Evolutionary conservation across 306 rosid genomes (phyloP), one percentile per base, ranked within the genome.

Genomic region (Astragalus glycyphyllos): DNA sequence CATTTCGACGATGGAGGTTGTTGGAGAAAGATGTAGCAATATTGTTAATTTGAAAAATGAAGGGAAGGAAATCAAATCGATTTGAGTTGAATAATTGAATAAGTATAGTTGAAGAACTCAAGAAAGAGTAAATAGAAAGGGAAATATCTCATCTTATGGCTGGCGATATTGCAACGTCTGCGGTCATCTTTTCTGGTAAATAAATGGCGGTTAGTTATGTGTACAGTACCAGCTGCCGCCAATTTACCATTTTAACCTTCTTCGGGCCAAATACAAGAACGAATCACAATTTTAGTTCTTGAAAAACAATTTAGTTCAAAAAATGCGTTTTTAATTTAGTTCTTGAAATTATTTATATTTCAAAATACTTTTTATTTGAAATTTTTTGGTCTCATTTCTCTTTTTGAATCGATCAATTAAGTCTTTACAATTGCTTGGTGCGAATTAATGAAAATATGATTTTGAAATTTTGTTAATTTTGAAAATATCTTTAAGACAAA

Each of bases 151-250:
- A n/a, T 32, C 11, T 49, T 61, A 59, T 55, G 82, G 78, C 58
- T 64, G n/a, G 10, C 44, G 40, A 29, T 46, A 9, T 31, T 55
- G 82, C 82, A 78, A 78, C 82, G 82, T 78, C 38, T 71, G 13
- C 77, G 3, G 0, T 12, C 11, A 7, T 7, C 12, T 40, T 3
- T 69, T 62, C 81, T 63, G 62, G 37, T 77, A 20, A 26, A 56
- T 64, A 14, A 14, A 46, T 55, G 77, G 55, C 56, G 69, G 82
- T 78, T 77, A 29, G n/a, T 34, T 34, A 34, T 34, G 44, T 38
- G 56, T 13, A 62, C n/a, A n/a, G n/a, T n/a, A n/a, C n/a, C 37
- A 11, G 14, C 75, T 6, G n/a, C 29, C 2, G 15, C 41, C 45
- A 35, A 72, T 72, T 59, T 72, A 60, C 51, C 40, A 7, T 46